Evolutionary conservation across 1,139 yeast genomes (phyloP).

Genomic region (Kodamaea sp.): DNA sequence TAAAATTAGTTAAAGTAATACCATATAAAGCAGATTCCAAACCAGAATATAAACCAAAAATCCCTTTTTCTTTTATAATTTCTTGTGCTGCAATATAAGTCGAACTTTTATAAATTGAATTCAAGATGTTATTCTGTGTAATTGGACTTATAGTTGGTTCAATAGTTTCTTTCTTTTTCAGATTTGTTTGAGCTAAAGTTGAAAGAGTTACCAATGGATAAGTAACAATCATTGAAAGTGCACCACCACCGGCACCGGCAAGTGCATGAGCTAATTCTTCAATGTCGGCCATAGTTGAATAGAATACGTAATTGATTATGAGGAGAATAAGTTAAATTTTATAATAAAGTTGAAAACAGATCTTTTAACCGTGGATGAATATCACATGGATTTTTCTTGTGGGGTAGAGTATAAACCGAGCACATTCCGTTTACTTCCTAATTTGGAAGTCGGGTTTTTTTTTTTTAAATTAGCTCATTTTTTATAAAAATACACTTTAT

Average conservation of each 20-base stretch:
- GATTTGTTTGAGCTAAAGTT: constrained; percentile 74
- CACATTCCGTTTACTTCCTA: not conserved
- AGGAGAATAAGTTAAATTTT: constrained; percentile 1
- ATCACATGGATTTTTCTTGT: constrained; percentile 9
- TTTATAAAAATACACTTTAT: not conserved
- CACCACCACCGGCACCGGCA: constrained; percentile 93
- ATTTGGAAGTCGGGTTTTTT: constrained; percentile 1
- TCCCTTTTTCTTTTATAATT: constrained; percentile 60
- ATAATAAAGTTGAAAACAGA: not conserved
- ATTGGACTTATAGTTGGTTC: constrained; percentile 12
- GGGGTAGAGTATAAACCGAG: constrained; percentile 4
- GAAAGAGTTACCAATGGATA: constrained; percentile 83
- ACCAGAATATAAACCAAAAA: constrained; percentile 74
- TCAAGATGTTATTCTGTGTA: constrained; percentile 19
- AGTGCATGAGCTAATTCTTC: constrained; percentile 77
- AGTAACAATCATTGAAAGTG: constrained; percentile 77
- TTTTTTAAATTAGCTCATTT: not conserved
- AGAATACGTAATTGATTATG: not conserved
- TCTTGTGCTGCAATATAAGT: constrained; percentile 39
- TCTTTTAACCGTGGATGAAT: constrained; percentile 6
- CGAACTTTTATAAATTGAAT: constrained; percentile 20
- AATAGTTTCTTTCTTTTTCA: constrained; percentile 33
- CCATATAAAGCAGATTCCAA: constrained; percentile 86
- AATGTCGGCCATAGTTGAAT: constrained; percentile 26
- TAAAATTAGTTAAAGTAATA: constrained; percentile 78